Base-by-base conservation (phyloP, 2,329 filamentous ascomycete genomes). In the Aspergillus alliaceus region DNA sequence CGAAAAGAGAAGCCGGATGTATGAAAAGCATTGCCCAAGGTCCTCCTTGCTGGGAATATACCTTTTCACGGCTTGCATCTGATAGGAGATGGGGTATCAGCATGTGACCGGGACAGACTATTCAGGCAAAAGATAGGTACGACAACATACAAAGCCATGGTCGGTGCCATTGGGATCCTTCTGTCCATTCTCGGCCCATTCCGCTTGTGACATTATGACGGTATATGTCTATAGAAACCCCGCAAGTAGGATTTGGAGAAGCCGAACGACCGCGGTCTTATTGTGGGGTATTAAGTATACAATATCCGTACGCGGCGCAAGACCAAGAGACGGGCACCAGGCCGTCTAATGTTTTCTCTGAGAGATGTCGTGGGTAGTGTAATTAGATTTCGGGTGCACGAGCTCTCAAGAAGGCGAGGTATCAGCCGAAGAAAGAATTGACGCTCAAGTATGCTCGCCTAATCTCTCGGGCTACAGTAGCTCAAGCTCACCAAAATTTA, bases 1-100 rank as follows among this genome's bases (percentile, higher is more conserved):
- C 2, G 66, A 69, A 51, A 69, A 69, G 4, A 69, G 61, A 12
- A 69, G 61, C 1, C 61, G 60, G 27, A 60, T 57, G 27, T 68
- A 69, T 14, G 64, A 40, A 54, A 69, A 69, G 52, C 57, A 60
- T 18, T 60, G 63, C 35, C 57, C 48, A 18, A 59, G 11, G 29
- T 60, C 49, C 31, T 57, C 53, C 44, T 66, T 67, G 7, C 61
- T 63, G n/a, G 66, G 65, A 7, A 59, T 55, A 31, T 54, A 62
- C 27, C 57, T 59, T 24, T 63, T 64, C 48, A 59, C 14, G 24
- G 52, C 42, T 56, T 53, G 51, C 52, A 40, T 56, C 57, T 59
- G 8, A 35, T 27, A 32, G 34, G 15, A 24, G 27, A 20, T n/a
- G 24, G 14, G 25, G 27, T 24, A 20, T 34, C 47, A 52, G 22